Base-by-base conservation (phyloP, 495 filamentous ascomycete genomes). In the Aspergillus asperescens region DNA sequence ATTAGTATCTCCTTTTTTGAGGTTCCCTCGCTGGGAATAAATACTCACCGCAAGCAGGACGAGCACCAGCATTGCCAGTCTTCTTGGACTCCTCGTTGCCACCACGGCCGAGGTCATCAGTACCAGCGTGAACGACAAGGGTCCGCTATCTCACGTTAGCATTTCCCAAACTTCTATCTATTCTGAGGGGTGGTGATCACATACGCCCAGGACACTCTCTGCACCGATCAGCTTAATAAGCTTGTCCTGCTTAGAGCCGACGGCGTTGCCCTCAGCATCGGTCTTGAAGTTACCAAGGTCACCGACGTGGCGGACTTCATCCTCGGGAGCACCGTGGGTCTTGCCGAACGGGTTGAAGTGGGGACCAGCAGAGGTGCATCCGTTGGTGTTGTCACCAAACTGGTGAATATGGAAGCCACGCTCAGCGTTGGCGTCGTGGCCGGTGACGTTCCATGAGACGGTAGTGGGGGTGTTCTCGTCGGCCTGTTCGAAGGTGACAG, bases 321-420 rank as follows among this genome's bases (percentile, higher is more conserved):
- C 90, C 1, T 64, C 61, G 60, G 88, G 94, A 67, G 85, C 88
- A 68, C 94, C 93, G 79, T 98, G 93, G 62, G 79, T 85, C 80
- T 93, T 93, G 74, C 77, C 74, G 71, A 85, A 81, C 60, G 94
- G 94, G 84, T 98, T 98, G 86, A 96, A 97, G 75, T 98, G 93
- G 62, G 93, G 90, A 37, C 93, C 93, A 46, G 93, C 93, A 53
- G 86, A 91, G 51, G 93, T 97, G 85, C 93, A 98, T 71, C 94
- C 93, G 75, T 97, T 98, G 79, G 94, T 96, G 81, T 96, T 97
- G 82, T 96, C 93, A 71, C 94, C 93, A 66, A 95, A 98, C 75
- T 93, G 87, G 78, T 97, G 93, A 65, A 97, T 85, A 80, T 97
- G 94, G 80, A 96, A 86, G 72, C 86, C 93, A 77, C 94, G 90